Percentiles rank a stretch among this genome's conserved stretches.
phyloP scores from a whole-genome alignment of 208 protist genomes.

The Crithidia bombi region DNA sequence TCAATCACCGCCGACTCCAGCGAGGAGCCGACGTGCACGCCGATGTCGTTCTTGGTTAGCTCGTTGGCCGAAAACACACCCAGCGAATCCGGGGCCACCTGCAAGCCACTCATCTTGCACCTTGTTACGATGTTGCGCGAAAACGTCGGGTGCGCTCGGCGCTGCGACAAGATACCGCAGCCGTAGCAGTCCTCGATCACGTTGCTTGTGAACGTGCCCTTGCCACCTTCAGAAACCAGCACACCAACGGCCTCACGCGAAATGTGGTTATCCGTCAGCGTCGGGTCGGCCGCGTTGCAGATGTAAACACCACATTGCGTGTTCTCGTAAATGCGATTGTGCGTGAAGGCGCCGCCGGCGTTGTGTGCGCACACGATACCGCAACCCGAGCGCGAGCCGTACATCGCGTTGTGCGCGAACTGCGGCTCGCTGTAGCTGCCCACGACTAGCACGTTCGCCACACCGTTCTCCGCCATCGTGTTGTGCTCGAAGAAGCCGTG shows the following conservation, averaged over 20 bases:
- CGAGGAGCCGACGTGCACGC: conserved; percentile 74
- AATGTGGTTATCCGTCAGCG: conserved; percentile 56
- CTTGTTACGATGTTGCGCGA: conserved; percentile 53
- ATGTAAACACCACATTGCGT: conserved; percentile 74
- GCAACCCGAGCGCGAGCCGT: conserved; percentile 49
- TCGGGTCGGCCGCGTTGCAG: conserved; percentile 47
- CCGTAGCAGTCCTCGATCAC: conserved; percentile 61
- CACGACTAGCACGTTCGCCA: conserved; percentile 74
- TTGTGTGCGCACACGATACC: conserved; percentile 63
- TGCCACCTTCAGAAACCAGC: conserved; percentile 66
- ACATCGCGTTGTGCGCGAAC: conserved; percentile 62
- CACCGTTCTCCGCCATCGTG: conserved; percentile 59
- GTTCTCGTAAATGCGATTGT: conserved; percentile 77
- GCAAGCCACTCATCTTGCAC: conserved; percentile 61
- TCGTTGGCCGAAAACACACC: conserved; percentile 64
- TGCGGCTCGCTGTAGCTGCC: conserved; percentile 59
- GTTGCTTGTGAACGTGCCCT: conserved; percentile 66
- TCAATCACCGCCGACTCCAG: conserved; percentile 50
- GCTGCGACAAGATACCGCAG: conserved; percentile 69
- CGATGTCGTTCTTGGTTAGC: conserved; percentile 74
- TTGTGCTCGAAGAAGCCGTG: conserved; percentile 76
- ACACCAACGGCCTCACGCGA: conserved; percentile 67
- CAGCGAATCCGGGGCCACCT: conserved; percentile 53
- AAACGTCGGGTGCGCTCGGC: conserved; percentile 59
- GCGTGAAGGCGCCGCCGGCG: conserved; percentile 46